Evolutionary conservation across 441 rosid genomes (phyloP).

Genomic region (Syzygium syzygioides): DNA sequence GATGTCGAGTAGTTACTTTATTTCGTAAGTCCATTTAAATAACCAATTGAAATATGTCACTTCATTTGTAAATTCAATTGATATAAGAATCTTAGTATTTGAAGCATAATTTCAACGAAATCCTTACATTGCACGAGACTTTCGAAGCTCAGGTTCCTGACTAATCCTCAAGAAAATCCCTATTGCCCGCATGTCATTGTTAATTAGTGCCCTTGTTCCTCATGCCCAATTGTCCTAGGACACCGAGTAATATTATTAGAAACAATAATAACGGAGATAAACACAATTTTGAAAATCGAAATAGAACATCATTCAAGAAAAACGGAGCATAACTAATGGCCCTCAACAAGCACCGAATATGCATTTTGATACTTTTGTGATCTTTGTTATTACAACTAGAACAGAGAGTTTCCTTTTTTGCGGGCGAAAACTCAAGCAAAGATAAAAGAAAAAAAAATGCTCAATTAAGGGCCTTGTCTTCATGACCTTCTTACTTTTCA

Average conservation of each 20-base stretch:
- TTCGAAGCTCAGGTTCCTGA: fast-evolving
- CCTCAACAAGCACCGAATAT: fast-evolving
- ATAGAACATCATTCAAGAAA: background rate
- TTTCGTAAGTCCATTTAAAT: background rate
- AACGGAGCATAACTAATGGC: background rate
- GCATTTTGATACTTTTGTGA: no score
- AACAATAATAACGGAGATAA: background rate
- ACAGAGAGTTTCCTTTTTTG: background rate
- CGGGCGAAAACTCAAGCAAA: background rate
- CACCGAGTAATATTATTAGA: background rate
- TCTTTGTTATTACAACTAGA: fast-evolving
- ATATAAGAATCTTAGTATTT: background rate
- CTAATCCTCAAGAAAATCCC: background rate
- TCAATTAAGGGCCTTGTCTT: background rate
- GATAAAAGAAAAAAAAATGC: background rate
- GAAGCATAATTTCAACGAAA: background rate
- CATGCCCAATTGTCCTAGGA: background rate
- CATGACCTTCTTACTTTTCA: no score
- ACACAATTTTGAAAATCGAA: background rate
- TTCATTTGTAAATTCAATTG: background rate
- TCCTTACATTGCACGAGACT: background rate
- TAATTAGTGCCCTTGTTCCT: background rate
- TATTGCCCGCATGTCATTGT: background rate
- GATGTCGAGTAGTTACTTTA: background rate
- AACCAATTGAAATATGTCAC: background rate